Evolutionary conservation across 371 early-diverging fungal genomes (phyloP).

Genomic region (Zychaea mexicana): DNA sequence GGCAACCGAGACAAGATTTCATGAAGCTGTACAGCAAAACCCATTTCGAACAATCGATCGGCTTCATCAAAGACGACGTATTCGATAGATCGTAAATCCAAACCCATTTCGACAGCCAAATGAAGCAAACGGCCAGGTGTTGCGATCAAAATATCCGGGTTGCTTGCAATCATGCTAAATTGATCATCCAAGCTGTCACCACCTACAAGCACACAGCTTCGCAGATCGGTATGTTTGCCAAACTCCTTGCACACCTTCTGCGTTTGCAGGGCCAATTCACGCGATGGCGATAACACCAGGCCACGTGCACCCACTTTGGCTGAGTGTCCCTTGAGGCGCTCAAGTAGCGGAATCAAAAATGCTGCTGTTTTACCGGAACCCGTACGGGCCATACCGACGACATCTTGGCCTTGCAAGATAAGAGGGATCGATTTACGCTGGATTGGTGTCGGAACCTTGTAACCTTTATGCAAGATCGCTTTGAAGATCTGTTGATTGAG

Average conservation of each 20-base stretch:
- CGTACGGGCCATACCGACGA: conserved; percentile 98
- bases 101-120: conserved; percentile 92
- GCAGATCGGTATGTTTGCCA: conserved; percentile 88
- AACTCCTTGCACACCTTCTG: conserved; percentile 90
- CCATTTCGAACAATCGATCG: conserved; percentile 97
- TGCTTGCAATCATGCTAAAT: conserved; percentile 85
- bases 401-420: conserved; percentile 89
- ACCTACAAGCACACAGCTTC: conserved; percentile 91
- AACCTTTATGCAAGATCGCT: conserved; percentile 89
- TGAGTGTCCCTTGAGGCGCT: conserved; percentile 85
- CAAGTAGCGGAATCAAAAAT: conserved; percentile 94
- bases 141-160: conserved; percentile 97
- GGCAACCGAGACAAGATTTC: conserved; percentile 90
- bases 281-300: conserved; percentile 87
- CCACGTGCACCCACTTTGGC: conserved; percentile 89
- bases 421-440: conserved; percentile 97
- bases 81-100: conserved; percentile 87
- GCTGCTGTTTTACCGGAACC: conserved; percentile 99
- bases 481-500: conserved; percentile 79
- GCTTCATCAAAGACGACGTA: conserved; percentile 99
- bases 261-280: conserved; percentile 98
- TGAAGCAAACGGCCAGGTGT: conserved; percentile 98
- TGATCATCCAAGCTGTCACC: conserved; percentile 96
- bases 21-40: conserved; percentile 94
- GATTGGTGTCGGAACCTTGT: conserved; percentile 98